phyloP scores from a whole-genome alignment of 1,284 basidiomycete genomes.

The Ceratobasidium sp. region DNA sequence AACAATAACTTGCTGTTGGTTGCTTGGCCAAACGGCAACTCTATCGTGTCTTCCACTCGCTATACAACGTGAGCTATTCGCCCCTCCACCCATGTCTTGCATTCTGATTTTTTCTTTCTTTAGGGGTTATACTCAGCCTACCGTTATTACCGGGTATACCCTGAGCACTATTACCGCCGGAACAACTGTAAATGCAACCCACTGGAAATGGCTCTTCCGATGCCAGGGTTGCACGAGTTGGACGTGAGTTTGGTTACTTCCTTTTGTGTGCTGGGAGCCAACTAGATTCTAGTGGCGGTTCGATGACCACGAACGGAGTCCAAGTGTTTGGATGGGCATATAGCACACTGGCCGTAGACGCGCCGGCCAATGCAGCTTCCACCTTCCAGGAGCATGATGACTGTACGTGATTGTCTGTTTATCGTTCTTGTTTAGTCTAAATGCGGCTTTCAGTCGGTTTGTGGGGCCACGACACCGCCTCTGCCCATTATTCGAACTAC shows the following conservation, averaged over 20 bases:
- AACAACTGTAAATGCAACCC: constrained; percentile 61
- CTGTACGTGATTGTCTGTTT: constrained; percentile 54
- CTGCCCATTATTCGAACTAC: constrained; percentile 64
- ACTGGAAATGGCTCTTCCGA: constrained; percentile 68
- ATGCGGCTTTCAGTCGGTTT: constrained; percentile 61
- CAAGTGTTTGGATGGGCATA: constrained; percentile 67
- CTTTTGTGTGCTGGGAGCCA: constrained; percentile 10
- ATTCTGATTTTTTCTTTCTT: constrained; percentile 27
- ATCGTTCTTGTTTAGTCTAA: not conserved
- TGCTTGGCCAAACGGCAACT: constrained; percentile 67
- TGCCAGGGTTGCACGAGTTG: constrained; percentile 64
- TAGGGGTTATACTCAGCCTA: constrained; percentile 62
- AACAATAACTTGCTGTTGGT: constrained; percentile 59
- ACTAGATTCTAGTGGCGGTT: constrained; percentile 49
- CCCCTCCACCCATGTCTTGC: constrained; percentile 24
- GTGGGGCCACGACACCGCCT: constrained; percentile 64
- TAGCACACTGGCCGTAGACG: constrained; percentile 52
- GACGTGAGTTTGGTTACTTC: constrained; percentile 25
- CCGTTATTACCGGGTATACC: constrained; percentile 59
- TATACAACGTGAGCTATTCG: constrained; percentile 61
- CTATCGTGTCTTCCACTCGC: constrained; percentile 65
- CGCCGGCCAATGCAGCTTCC: constrained; percentile 57
- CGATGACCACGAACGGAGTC: constrained; percentile 57
- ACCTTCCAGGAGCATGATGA: constrained; percentile 61
- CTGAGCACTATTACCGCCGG: constrained; percentile 60